Evolutionary conservation across 208 protist genomes (phyloP).

Genomic region (Trypanosoma caninum): DNA sequence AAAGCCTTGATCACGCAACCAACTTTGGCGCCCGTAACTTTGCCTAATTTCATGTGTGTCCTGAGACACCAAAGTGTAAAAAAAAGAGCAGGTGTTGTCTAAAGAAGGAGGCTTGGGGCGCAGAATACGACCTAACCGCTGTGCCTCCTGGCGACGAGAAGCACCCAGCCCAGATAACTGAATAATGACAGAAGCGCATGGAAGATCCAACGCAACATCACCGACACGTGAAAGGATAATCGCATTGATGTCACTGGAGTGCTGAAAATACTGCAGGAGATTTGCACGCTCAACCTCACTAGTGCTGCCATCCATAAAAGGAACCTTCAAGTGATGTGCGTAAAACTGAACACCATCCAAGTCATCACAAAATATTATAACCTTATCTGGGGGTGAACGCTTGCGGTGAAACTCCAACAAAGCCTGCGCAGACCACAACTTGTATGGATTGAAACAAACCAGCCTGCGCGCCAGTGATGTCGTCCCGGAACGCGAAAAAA

Average conservation of each 20-base stretch:
- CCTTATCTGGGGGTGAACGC: conserved; percentile 89
- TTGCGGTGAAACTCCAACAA: conserved; percentile 96
- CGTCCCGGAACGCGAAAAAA: conserved; percentile 12
- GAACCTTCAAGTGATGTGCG: conserved; percentile 74
- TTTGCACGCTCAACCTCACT: conserved; percentile 78
- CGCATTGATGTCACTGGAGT: conserved; percentile 79
- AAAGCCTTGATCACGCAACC: conserved; percentile 96
- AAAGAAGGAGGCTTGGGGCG: conserved; percentile 90
- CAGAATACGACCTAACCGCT: conserved; percentile 97
- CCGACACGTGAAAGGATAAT: conserved; percentile 98
- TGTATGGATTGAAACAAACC: conserved; percentile 89
- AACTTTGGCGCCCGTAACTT: conserved; percentile 96
- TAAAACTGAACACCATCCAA: conserved; percentile 82
- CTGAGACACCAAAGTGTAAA: conserved; percentile 98
- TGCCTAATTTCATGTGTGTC: conserved; percentile 97
- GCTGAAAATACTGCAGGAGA: conserved; percentile 85
- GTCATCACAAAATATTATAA: conserved; percentile 92
- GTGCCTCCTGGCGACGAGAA: conserved; percentile 95
- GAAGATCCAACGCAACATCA: conserved; percentile 98
- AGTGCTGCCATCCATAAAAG: conserved; percentile 85
- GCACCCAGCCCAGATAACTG: conserved; percentile 97
- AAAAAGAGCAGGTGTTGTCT: conserved; percentile 96
- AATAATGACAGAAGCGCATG: conserved; percentile 99
- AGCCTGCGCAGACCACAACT: conserved; percentile 89
- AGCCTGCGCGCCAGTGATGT: conserved; percentile 20